phyloP scores from a whole-genome alignment of 495 filamentous ascomycete species.

The Penicillium antarcticum region DNA sequence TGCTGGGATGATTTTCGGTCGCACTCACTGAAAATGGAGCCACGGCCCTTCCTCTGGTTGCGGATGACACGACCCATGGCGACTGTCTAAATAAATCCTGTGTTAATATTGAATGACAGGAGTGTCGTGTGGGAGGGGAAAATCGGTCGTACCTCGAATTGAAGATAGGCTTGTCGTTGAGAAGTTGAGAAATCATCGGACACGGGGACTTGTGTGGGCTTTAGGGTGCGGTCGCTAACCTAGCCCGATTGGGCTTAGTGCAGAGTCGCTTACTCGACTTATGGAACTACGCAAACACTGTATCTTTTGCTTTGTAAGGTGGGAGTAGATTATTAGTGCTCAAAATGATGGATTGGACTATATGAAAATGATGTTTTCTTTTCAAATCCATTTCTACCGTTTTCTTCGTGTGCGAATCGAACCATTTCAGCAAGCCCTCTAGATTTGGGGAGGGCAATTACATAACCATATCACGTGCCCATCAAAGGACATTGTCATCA shows the following conservation, averaged over 20 bases:
- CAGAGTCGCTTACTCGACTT: slow-evolving; percentile 8
- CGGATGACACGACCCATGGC: slow-evolving; percentile 83
- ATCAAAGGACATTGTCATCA: background rate
- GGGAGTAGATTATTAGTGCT: background rate
- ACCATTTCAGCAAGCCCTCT: no score
- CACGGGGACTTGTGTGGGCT: slow-evolving; percentile 45
- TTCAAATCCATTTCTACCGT: no score
- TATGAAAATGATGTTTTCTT: background rate
- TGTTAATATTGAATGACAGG: slow-evolving; percentile 39
- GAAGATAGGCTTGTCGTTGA: slow-evolving; percentile 50
- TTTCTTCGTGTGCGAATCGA: no score
- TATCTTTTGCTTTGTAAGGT: background rate
- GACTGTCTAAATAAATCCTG: slow-evolving; percentile 42
- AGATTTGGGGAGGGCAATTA: background rate
- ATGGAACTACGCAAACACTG: background rate
- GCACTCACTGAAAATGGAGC: slow-evolving; percentile 93
- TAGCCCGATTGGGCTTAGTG: slow-evolving; percentile 42
- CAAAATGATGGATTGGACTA: background rate
- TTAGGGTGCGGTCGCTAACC: slow-evolving; percentile 49
- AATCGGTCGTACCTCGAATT: slow-evolving; percentile 48
- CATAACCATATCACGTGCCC: slow-evolving; percentile 7
- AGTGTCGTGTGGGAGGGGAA: slow-evolving; percentile 34
- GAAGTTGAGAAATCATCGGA: slow-evolving; percentile 45
- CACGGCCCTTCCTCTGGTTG: slow-evolving; percentile 97
- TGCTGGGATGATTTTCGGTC: slow-evolving; percentile 24